Conservation (phyloP, 2,329 filamentous ascomycete genomes). For the Beauveria sp. region DNA sequence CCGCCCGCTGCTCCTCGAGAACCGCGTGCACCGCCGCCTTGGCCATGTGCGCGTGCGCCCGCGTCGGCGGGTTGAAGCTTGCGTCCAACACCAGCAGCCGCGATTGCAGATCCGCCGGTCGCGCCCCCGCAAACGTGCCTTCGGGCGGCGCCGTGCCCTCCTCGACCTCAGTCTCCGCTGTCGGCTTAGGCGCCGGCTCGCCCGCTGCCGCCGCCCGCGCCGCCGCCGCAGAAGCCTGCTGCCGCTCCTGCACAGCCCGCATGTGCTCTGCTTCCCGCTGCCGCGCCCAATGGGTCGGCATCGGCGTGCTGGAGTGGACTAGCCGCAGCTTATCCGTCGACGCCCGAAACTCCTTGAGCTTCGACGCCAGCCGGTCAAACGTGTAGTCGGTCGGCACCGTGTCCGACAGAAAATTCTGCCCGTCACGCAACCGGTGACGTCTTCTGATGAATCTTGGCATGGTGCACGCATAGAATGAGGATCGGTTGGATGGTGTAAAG, state of each 20-base stretch:
- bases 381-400: background rate
- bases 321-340: constrained; percentile 37
- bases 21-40: constrained; percentile 33
- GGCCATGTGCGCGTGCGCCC: constrained; percentile 52
- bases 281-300: background rate
- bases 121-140: constrained; percentile 15
- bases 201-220: background rate
- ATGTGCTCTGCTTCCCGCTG: background rate
- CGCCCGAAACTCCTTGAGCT: constrained; percentile 36
- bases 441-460: background rate
- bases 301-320: constrained; percentile 24
- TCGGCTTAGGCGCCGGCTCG: background rate
- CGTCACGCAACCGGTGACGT: background rate
- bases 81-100: constrained; percentile 55
- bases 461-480: background rate
- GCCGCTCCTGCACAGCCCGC: background rate
- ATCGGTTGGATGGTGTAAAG: background rate
- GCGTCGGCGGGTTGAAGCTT: constrained; percentile 61
- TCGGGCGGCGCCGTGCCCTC: constrained; percentile 14
- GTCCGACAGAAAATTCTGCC: background rate
- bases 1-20: constrained; percentile 8
- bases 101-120: background rate
- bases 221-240: background rate
- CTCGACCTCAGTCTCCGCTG: background rate
- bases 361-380: constrained; percentile 25